Percentiles rank a stretch among this genome's conserved stretches.
Conservation (phyloP, 1,139 yeast species). For the Candida buenavistaensis region DNA sequence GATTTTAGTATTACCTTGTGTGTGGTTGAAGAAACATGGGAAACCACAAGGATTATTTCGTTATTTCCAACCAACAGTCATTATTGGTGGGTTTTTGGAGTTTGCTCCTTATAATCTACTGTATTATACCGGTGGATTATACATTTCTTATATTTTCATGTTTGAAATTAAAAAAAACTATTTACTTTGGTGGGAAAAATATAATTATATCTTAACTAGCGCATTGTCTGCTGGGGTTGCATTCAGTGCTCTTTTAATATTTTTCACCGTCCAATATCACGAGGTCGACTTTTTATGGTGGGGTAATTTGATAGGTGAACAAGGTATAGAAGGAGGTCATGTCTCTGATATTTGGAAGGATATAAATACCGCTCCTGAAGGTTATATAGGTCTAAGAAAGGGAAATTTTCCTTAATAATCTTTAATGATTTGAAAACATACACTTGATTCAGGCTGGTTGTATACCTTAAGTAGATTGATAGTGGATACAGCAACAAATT, state of each 20-base stretch:
- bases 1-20: constrained; percentile 27
- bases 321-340: constrained; percentile 42
- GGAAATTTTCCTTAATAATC: constrained; percentile 16
- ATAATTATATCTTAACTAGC: constrained; percentile 59
- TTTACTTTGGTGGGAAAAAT: constrained; percentile 62
- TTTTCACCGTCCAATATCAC: constrained; percentile 54
- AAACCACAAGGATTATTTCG: constrained; percentile 31
- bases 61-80: constrained; percentile 48
- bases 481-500: constrained; percentile 34
- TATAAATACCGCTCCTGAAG: constrained; percentile 38
- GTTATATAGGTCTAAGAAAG: constrained; percentile 44
- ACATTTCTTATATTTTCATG: constrained; percentile 53
- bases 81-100: constrained; percentile 46
- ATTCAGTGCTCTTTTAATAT: constrained; percentile 53
- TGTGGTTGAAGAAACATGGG: constrained; percentile 26
- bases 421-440: constrained; percentile 5
- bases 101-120: constrained; percentile 58
- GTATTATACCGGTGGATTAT: constrained; percentile 54
- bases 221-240: constrained; percentile 64
- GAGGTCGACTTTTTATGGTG: constrained; percentile 51
- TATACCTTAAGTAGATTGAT: constrained; percentile 5
- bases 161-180: constrained; percentile 49
- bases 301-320: constrained; percentile 53
- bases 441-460: background rate
- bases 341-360: constrained; percentile 31